Evolutionary conservation across 75 land plant species (phyloP).

Genomic region (Ceratopteris richardii): DNA sequence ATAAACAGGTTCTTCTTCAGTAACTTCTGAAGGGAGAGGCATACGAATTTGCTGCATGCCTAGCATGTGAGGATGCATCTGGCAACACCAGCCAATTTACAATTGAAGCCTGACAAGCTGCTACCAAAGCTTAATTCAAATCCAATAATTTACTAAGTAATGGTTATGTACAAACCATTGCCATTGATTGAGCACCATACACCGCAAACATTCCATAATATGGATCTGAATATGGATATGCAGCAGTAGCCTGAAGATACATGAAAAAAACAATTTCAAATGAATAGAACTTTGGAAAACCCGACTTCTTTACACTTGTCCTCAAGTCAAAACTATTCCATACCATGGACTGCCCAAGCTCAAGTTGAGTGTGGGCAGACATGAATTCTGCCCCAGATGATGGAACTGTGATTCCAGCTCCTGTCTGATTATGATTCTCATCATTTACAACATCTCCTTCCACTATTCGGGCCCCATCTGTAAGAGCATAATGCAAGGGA

Average conservation of each 20-base stretch:
- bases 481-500: too few species aligned
- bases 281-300: background rate
- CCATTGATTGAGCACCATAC: constrained; percentile 57
- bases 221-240: constrained; percentile 58
- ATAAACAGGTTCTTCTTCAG: constrained; percentile 71
- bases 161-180: constrained; percentile 28
- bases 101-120: background rate
- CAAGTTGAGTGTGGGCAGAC: constrained; percentile 36
- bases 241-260: constrained; percentile 42
- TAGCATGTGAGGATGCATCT: constrained; percentile 56
- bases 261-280: background rate
- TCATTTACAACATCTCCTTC: too few species aligned
- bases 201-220: constrained; percentile 60
- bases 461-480: too few species aligned
- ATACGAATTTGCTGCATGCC: constrained; percentile 58
- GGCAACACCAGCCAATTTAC: background rate
- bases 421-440: too few species aligned
- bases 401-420: too few species aligned
- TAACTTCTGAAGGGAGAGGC: constrained; percentile 63
- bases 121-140: background rate
- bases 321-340: background rate
- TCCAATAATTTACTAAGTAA: background rate
- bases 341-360: constrained; percentile 50
- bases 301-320: background rate
- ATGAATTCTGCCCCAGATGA: constrained; percentile 23